Base-by-base conservation (phyloP, 139 green algal genomes). In the Chlorella sp. region DNA sequence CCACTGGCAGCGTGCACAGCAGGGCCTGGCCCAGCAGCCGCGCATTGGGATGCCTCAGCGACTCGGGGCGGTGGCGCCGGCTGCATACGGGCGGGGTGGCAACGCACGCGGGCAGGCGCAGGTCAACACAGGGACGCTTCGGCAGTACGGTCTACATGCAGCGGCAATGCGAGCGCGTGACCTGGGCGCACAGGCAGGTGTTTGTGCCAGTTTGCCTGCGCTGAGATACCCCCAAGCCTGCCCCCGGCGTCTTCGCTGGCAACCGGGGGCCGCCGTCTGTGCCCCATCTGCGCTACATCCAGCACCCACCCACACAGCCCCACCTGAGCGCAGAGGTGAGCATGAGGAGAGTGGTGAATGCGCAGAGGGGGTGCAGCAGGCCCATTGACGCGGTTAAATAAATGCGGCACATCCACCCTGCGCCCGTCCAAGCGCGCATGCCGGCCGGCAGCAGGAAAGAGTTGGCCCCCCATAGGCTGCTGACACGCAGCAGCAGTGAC, bases 341-440 rank as follows among this genome's bases (percentile, higher is more conserved):
- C 87, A 93, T 75, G 16, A 93, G 89, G 61, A 93, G 76, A 0
- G 84, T 66, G 3, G 79, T 53, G 48, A 66, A 78, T 28, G 71
- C 48, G 64, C 71, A 91, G 1, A 92, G 53, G 32, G 91, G 91
- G 19, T 87, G 79, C 73, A 90, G 60, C 39, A 93, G 14, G 26
- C 91, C 91, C 22, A 93, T 75, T 3, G 39, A 24, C 1, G 40
- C 83, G 21, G 91, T 92, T 3, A 93, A 64, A 61, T 92, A 93
- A 14, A 90, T 81, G 18, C 91, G 64, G 36, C 91, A 93, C 37
- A 92, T 77, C 88, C 91, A 92, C 3, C 91, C 91, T 0, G 81
- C 36, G 16, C 78, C 66, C 4, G 91, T 88, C 91, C 91, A 93
- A 57, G 32, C 48, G 5, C 87, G 88, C 48, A 91, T 79, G 12